phyloP scores from a whole-genome alignment of 352 stramenopile species.

The Pythium oligandrum region DNA sequence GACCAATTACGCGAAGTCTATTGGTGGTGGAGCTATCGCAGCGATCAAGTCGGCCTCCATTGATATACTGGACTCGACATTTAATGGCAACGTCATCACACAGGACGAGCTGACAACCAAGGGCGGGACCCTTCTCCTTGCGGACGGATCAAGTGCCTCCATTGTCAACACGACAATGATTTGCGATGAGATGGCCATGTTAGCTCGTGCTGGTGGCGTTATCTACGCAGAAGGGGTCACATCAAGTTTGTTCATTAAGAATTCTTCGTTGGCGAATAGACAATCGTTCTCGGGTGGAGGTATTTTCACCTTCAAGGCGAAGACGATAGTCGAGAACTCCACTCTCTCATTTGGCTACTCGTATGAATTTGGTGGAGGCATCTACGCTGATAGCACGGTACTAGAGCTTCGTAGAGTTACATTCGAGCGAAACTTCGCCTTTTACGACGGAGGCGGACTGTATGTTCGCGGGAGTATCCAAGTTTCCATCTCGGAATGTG shows the following conservation, averaged over 20 bases:
- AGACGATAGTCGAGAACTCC: constrained; percentile 25
- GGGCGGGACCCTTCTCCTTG: constrained; percentile 10
- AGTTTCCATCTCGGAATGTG: constrained; percentile 17
- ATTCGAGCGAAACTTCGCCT: constrained; percentile 42
- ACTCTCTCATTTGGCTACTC: constrained; percentile 28
- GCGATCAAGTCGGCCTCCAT: constrained; percentile 2
- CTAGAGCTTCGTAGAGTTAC: constrained; percentile 13
- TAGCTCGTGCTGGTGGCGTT: constrained; percentile 26
- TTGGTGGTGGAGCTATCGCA: constrained; percentile 13
- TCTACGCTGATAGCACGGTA: constrained; percentile 31
- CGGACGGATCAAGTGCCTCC: neutral
- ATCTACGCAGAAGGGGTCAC: constrained; percentile 34
- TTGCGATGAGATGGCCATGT: neutral
- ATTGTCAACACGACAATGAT: constrained; percentile 3
- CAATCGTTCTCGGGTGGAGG: constrained; percentile 36
- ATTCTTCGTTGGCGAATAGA: constrained; percentile 33
- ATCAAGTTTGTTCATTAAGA: constrained; percentile 26
- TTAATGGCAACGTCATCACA: constrained; percentile 7
- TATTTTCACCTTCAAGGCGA: constrained; percentile 33
- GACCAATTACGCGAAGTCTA: constrained; percentile 6
- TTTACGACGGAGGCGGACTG: constrained; percentile 55
- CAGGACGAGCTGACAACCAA: constrained; percentile 1
- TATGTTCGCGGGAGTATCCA: constrained; percentile 32
- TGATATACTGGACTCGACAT: constrained; percentile 7
- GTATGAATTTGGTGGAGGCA: constrained; percentile 47